These are phyloP conservation scores for Metrosideros polymorpha DNA, from an alignment of 441 rosid genomes.

Conservation along the genomic window DNA sequence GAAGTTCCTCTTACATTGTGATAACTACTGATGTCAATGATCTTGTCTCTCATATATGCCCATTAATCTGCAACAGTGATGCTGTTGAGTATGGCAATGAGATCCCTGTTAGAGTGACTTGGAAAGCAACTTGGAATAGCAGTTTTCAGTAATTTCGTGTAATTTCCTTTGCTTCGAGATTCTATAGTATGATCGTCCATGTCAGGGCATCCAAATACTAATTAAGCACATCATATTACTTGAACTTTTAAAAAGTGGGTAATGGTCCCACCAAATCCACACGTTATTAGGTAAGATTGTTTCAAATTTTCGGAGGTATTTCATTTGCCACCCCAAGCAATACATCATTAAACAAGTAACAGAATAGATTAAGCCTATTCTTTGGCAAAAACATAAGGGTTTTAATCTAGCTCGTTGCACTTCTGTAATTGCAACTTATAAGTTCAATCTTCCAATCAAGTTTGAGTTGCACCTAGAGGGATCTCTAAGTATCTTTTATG, in stretches of 20 bases:
- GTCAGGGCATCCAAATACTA: neutral
- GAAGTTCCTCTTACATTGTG: neutral
- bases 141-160: neutral
- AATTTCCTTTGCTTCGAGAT: neutral
- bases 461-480: neutral
- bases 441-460: neutral
- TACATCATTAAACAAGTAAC: neutral
- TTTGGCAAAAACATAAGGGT: neutral
- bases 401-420: neutral
- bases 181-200: neutral
- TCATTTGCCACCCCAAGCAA: neutral
- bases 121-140: neutral
- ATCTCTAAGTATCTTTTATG: neutral
- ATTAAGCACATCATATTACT: neutral
- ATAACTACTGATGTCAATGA: neutral
- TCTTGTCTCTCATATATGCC: neutral
- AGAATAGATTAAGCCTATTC: neutral
- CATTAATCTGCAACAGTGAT: neutral
- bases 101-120: neutral
- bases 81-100: neutral
- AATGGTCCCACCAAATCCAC: neutral
- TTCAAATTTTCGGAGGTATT: neutral
- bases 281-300: neutral
- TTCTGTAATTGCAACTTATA: neutral
- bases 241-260: neutral